Evolutionary conservation across 2,329 filamentous ascomycete species (phyloP), one percentile per base, ranked within the genome.

Genomic region (Alternaria brassicicola): DNA sequence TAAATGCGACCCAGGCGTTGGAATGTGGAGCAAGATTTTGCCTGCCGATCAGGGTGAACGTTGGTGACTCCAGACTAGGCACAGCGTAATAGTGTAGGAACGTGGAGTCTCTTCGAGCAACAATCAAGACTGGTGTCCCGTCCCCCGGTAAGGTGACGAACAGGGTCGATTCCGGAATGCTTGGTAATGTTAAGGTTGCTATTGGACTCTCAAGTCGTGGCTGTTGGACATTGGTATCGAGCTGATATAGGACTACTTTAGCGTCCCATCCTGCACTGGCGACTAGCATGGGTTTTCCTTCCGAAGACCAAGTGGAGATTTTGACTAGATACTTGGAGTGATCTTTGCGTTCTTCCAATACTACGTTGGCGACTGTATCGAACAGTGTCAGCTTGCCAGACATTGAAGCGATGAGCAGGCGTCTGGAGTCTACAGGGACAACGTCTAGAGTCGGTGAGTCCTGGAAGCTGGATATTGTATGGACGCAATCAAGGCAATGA

Each of bases 1-100:
- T 86, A 68, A 88, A 89, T 2, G 85, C 81, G 13, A 87, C 76
- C 87, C 87, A 89, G n/a, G 86, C 81, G 67, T 85, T 88, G 3
- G 85, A 86, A 66, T 86, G 82, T 1, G 86, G 86, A 8, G 86
- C 85, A 3, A 88, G 79, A 62, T 88, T 88, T 64, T 88, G 86
- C 57, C 79, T 80, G 23, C 85, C 85, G 3, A 86, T 74, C 8
- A 84, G 75, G 17, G 33, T 55, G 28, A 76, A 55, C 9, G 47
- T 49, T 30, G 61, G 45, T 26, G 50, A 57, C 15, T 33, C 57
- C 26, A 25, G 30, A 26, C 70, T 66, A 35, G 69, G 67, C 3
- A 80, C 58, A 2, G 73, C 68, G 67, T 88, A 87, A 72, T 84
- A 88, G 64, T 85, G 82, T 21, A 88, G 75, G 65, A 82, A 82